phyloP scores from a whole-genome alignment of 345 rosid genomes.

The Dipteronia dyeriana region DNA sequence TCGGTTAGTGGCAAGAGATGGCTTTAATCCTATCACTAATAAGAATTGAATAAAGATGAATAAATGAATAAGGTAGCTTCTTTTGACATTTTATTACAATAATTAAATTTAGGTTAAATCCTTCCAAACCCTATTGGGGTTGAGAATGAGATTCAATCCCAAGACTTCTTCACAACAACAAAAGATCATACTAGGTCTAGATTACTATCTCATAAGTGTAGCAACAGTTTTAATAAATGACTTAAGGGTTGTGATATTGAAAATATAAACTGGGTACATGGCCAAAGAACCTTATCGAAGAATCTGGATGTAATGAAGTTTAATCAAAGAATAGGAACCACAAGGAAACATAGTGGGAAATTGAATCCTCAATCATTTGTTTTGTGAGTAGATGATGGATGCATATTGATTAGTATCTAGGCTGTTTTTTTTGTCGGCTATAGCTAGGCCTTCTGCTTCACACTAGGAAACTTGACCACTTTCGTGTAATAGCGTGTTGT shows the following conservation, averaged over 20 bases:
- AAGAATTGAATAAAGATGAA: background rate
- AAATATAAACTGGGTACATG: too few species aligned
- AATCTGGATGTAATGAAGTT: background rate
- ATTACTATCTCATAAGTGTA: background rate
- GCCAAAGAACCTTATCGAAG: background rate
- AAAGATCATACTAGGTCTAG: background rate
- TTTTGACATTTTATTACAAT: background rate
- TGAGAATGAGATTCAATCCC: background rate
- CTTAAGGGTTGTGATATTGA: background rate
- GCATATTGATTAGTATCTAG: background rate
- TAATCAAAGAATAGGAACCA: background rate
- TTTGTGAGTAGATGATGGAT: background rate
- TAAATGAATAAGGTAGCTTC: background rate
- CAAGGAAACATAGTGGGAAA: background rate
- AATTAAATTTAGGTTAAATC: too few species aligned
- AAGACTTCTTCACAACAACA: background rate
- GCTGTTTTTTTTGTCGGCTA: background rate
- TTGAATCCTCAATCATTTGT: background rate
- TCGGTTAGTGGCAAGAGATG: background rate
- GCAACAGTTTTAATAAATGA: slow-evolving; percentile 3
- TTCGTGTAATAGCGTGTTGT: too few species aligned
- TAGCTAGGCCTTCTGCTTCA: too few species aligned
- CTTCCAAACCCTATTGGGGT: background rate
- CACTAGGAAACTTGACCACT: too few species aligned
- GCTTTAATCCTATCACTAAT: background rate